A percentile compares a stretch with the other conserved stretches of the same genome.
These are phyloP conservation scores for Thalassia testudinum DNA, from an alignment of 116 monocot genomes.

Conservation along the genomic window DNA sequence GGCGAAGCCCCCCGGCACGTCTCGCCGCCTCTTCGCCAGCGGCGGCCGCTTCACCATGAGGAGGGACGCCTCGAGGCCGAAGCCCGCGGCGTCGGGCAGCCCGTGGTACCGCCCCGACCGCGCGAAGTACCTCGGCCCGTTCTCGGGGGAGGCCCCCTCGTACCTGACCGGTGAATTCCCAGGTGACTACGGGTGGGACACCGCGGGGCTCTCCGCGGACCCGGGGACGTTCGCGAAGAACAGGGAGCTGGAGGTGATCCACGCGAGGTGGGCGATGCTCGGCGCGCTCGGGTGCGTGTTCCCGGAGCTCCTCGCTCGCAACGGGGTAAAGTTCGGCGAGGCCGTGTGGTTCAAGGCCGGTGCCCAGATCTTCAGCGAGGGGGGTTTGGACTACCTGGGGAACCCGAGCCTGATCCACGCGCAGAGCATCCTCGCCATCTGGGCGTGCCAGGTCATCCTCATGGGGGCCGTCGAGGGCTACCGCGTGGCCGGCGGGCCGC, in stretches of 20 bases:
- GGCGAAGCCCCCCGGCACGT: too few relatives aligned
- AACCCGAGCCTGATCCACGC: constrained; percentile 53
- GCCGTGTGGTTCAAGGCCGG: constrained; percentile 72
- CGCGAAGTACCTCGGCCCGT: constrained; percentile 12
- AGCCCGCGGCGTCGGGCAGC: too few relatives aligned
- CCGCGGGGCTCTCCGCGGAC: constrained; percentile 10
- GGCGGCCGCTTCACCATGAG: too few relatives aligned
- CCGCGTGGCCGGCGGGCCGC: neutral
- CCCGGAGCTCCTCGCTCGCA: constrained; percentile 45
- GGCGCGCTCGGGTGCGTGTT: constrained; percentile 48
- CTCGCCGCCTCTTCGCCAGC: too few relatives aligned
- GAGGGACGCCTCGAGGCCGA: too few relatives aligned
- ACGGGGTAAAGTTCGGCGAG: constrained; percentile 55
- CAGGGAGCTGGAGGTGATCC: constrained; percentile 47
- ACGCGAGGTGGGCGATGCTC: constrained; percentile 46
- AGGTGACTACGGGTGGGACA: constrained; percentile 19
- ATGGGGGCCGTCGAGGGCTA: neutral
- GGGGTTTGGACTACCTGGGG: constrained; percentile 48
- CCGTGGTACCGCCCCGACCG: constrained; percentile 11
- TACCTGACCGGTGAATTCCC: constrained; percentile 19
- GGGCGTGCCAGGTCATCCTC: constrained; percentile 19
- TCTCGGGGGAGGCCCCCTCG: constrained; percentile 8
- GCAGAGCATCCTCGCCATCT: constrained; percentile 68
- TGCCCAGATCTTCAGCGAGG: constrained; percentile 40
- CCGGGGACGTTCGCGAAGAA: constrained; percentile 16